These are phyloP conservation scores for Exophiala spinifera DNA, from an alignment of 2,329 filamentous ascomycete species.

Conservation along the genomic window DNA sequence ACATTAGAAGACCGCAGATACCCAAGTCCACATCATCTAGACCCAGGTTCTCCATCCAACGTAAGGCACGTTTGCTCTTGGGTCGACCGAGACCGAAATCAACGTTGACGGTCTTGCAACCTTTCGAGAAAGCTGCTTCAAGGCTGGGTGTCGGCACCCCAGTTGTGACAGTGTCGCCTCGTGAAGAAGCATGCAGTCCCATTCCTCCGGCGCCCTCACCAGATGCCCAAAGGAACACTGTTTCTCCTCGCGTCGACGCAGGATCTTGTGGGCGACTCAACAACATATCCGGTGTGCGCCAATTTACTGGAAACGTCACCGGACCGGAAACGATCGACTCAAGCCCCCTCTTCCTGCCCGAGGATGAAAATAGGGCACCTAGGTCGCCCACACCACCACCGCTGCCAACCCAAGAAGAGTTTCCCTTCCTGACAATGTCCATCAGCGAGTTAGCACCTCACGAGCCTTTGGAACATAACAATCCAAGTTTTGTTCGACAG, in stretches of 20 bases:
- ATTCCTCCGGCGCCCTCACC: neutral
- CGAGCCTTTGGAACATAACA: neutral
- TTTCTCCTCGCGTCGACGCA: neutral
- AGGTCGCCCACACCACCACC: conserved; percentile 5
- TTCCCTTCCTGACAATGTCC: conserved; percentile 2
- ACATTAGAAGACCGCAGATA: neutral
- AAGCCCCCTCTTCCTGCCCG: conserved; percentile 22
- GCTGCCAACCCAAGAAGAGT: conserved; percentile 14
- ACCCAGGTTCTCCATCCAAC: neutral
- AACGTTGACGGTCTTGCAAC: conserved; percentile 13
- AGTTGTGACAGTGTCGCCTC: neutral
- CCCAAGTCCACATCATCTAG: neutral
- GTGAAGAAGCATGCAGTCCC: neutral
- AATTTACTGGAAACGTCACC: neutral
- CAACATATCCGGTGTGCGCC: neutral
- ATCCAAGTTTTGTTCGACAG: neutral
- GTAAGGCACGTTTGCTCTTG: conserved; percentile 15
- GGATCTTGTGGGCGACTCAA: neutral
- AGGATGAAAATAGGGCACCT: conserved; percentile 2
- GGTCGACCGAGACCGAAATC: conserved; percentile 8
- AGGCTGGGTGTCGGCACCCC: neutral
- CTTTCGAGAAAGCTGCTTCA: neutral
- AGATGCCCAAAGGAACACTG: neutral
- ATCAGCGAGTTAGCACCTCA: neutral
- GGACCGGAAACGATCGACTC: neutral